Base-by-base conservation (phyloP, 139 green algal genomes). In the Chlamydomonas schloesseri region DNA sequence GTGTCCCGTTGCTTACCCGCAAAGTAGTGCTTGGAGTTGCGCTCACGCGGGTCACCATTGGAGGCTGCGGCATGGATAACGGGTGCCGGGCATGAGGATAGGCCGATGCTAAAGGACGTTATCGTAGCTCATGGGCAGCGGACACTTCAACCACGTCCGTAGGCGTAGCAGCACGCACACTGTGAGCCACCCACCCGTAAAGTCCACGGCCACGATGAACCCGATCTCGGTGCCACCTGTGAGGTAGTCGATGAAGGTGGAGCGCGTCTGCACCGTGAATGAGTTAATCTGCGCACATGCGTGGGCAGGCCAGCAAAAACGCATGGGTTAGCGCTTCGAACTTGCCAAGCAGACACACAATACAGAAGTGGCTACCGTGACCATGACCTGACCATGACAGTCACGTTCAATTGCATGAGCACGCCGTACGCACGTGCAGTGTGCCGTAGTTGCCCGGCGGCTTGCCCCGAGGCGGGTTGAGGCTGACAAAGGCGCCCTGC, bases 141-240 rank as follows among this genome's bases (percentile, higher is more conserved):
- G n/a, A n/a, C n/a, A n/a, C n/a, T n/a, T n/a, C n/a, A n/a, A n/a
- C n/a, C n/a, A n/a, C n/a, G n/a, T n/a, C n/a, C n/a, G n/a, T n/a
- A n/a, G n/a, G n/a, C n/a, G n/a, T n/a, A n/a, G n/a, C n/a, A n/a
- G n/a, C n/a, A n/a, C n/a, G n/a, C n/a, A n/a, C n/a, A n/a, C n/a
- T n/a, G n/a, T n/a, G n/a, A n/a, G 6, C 42, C 42, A 50, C 42
- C 42, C 42, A 50, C 42, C 82, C 0, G 91, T 94, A 87, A 90
- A 94, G 76, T 94, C 91, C 8, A 93, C 78, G 0, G 87, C 91
- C 62, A 93, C 89, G 15, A 92, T 46, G 65, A 94, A 94, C 33
- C 62, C 85, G 13, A 94, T 89, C 86, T 91, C 76, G 34, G 82
- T 75, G 34, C 88, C 88, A 23, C 74, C 81, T 31, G 47, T 24